Evolutionary conservation across 2,329 filamentous ascomycete genomes (phyloP).

Genomic region (Colletotrichum caudatum): DNA sequence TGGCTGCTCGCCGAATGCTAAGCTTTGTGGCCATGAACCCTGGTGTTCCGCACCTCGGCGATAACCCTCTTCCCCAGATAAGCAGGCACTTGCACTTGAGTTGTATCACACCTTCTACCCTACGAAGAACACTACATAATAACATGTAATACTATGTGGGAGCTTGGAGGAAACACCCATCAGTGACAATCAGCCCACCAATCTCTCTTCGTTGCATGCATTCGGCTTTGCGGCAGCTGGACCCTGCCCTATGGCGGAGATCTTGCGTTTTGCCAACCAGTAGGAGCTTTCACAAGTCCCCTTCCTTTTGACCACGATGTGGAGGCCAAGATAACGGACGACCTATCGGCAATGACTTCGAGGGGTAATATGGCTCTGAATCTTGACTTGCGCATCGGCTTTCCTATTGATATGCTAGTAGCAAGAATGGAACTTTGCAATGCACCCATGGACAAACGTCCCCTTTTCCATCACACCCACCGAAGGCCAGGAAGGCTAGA

Average conservation of each 20-base stretch:
- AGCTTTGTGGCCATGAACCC: conserved; percentile 31
- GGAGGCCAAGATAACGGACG: conserved; percentile 29
- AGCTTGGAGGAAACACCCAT: conserved; percentile 2
- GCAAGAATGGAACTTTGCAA: background rate
- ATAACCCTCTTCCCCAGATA: background rate
- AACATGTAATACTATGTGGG: too few species aligned
- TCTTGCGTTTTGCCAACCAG: conserved; percentile 14
- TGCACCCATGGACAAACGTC: background rate
- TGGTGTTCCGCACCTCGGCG: background rate
- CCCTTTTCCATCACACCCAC: background rate
- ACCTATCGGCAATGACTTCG: conserved; percentile 5
- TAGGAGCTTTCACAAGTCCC: conserved; percentile 12
- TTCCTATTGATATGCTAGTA: background rate
- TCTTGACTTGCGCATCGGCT: conserved; percentile 14
- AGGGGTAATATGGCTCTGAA: background rate
- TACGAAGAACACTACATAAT: background rate
- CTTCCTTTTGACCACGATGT: conserved; percentile 15
- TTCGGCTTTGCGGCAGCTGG: conserved; percentile 30
- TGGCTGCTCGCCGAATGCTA: conserved; percentile 12
- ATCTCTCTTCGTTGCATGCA: conserved; percentile 23
- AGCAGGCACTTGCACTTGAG: background rate
- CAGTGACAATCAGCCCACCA: background rate
- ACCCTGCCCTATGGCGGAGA: conserved; percentile 24
- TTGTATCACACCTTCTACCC: background rate
- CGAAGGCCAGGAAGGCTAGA: background rate